Evolutionary conservation across 78 protist genomes (phyloP).

Genomic region (Planoprotostelium fungivorum): DNA sequence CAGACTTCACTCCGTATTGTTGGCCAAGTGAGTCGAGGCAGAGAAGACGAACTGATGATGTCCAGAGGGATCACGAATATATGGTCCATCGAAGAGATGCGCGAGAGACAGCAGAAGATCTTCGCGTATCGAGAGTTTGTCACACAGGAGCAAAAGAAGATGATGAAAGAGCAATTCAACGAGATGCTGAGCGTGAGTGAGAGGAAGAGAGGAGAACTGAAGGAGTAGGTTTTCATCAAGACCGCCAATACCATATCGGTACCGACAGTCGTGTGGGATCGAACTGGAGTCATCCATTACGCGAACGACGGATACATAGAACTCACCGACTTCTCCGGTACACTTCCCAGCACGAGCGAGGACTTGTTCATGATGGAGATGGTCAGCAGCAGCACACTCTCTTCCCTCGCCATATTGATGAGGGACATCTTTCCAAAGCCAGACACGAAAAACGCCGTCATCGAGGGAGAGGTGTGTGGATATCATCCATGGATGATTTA

Average conservation of each 20-base stretch:
- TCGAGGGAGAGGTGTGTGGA: not conserved
- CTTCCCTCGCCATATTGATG: not conserved
- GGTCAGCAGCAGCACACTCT: not conserved
- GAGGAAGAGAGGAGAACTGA: too few species aligned
- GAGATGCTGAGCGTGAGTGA: not conserved
- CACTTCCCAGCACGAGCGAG: not conserved
- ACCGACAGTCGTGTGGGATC: not conserved
- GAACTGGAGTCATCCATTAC: not conserved
- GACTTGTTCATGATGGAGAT: not conserved
- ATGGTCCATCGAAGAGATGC: not conserved
- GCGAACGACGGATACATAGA: not conserved
- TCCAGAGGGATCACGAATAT: not conserved
- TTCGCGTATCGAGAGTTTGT: not conserved
- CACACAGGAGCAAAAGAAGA: not conserved
- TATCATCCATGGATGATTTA: not conserved
- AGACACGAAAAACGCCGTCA: not conserved
- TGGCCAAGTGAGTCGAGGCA: not conserved
- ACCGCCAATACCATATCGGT: not conserved
- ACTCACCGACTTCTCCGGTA: not conserved
- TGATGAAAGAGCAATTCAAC: not conserved
- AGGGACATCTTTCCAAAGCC: not conserved
- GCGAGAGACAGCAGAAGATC: not conserved
- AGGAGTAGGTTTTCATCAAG: not conserved
- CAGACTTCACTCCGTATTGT: not conserved
- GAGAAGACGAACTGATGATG: not conserved